Percentiles rank a stretch among this genome's conserved stretches.
These are phyloP conservation scores for Cardamine resedifolia DNA, from an alignment of 345 rosid genomes.

Conservation along the genomic window DNA sequence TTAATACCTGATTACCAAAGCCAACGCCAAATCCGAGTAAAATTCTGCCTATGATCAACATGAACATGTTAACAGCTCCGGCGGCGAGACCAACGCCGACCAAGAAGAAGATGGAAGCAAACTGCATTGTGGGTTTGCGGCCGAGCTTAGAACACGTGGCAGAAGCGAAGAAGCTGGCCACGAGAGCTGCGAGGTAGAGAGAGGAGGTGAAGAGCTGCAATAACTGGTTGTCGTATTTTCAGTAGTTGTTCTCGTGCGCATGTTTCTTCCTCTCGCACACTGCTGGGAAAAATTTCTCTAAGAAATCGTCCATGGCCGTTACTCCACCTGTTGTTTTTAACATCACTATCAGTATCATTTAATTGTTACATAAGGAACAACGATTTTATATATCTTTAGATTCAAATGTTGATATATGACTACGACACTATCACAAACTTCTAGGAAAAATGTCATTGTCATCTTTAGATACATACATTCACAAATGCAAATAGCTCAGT, in stretches of 20 bases:
- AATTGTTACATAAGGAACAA: neutral
- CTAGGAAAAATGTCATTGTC: no score
- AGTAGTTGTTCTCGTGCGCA: slow-evolving; percentile 64
- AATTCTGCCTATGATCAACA: slow-evolving; percentile 66
- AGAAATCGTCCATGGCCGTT: slow-evolving; percentile 81
- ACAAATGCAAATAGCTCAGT: no score
- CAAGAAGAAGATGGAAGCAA: slow-evolving; percentile 68
- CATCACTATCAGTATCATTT: neutral
- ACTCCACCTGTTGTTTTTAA: slow-evolving; percentile 62
- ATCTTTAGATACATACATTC: no score
- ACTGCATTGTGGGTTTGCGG: slow-evolving; percentile 68
- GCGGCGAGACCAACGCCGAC: slow-evolving; percentile 52
- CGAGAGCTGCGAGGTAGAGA: slow-evolving; percentile 67
- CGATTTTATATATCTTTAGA: neutral
- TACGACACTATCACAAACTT: no score
- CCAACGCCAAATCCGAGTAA: slow-evolving; percentile 69
- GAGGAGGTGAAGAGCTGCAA: slow-evolving; percentile 78
- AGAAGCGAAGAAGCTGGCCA: slow-evolving; percentile 62
- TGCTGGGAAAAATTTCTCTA: slow-evolving; percentile 53
- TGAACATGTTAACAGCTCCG: slow-evolving; percentile 38
- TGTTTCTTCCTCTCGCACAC: slow-evolving; percentile 61
- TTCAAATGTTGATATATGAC: neutral
- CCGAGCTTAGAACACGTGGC: slow-evolving; percentile 47
- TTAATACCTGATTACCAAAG: slow-evolving; percentile 64
- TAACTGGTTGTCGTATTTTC: slow-evolving; percentile 57